phyloP scores from a whole-genome alignment of 306 rosid genomes.

The Dalbergia cultrata region DNA sequence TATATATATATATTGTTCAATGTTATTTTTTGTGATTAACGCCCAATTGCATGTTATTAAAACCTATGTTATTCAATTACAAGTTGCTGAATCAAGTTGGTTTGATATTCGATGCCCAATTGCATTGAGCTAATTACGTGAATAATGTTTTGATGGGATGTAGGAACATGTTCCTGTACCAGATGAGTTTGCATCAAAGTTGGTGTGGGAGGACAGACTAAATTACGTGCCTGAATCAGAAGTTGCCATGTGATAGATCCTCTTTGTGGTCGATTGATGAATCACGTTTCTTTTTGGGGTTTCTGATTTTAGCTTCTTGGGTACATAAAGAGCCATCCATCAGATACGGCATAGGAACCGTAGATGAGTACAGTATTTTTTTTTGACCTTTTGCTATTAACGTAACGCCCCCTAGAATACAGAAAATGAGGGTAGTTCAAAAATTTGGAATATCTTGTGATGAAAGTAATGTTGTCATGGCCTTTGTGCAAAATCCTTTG shows the following conservation, averaged over 20 bases:
- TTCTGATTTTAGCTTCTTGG: conserved; percentile 2
- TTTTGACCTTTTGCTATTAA: not conserved
- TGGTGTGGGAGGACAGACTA: conserved; percentile 83
- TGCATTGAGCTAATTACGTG: not conserved
- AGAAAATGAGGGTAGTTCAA: conserved; percentile 7
- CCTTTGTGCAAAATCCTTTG: not conserved
- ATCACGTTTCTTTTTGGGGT: conserved; percentile 45
- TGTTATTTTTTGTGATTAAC: not conserved
- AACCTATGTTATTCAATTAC: not conserved
- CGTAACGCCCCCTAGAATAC: not conserved
- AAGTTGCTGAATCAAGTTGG: not conserved
- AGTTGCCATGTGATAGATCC: conserved; percentile 56
- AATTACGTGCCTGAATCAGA: conserved; percentile 64
- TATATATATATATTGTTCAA: not conserved
- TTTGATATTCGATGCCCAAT: not conserved
- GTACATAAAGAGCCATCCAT: conserved; percentile 48
- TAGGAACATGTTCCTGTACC: conserved; percentile 73
- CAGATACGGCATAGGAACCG: conserved; percentile 44
- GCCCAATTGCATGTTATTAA: not conserved
- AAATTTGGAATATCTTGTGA: not conserved
- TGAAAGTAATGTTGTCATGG: not conserved
- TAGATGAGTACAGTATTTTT: conserved; percentile 30
- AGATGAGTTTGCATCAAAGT: conserved; percentile 74
- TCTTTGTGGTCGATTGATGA: conserved; percentile 24
- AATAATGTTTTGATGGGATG: not conserved